Evolutionary conservation across 2,329 filamentous ascomycete species (phyloP), one percentile per base, ranked within the genome.

Genomic region (Cercospora sesami): DNA sequence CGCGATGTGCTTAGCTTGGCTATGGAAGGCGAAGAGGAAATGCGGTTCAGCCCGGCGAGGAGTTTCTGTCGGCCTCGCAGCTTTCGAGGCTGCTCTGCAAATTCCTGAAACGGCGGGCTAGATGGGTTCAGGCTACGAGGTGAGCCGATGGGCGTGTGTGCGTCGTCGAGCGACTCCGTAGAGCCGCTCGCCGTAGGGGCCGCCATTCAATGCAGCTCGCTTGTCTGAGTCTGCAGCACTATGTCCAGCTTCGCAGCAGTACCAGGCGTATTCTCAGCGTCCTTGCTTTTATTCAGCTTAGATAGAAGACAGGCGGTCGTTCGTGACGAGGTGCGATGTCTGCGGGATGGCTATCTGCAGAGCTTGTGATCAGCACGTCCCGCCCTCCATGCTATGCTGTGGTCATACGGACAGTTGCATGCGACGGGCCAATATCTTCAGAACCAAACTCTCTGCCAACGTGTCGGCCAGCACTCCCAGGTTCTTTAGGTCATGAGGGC

Each of bases 1-100:
- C 89, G 85, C 28, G 87, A 82, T 68, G 90, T 87, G 65, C 88
- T 86, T 64, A 89, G 79, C 67, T 86, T 86, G 48, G 86, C 83
- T 61, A 96, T 81, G 16, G 91, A 91, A 0, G 91, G 89, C 6
- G 90, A 92, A 0, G 93, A 96, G 10, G 91, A 90, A 75, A 96
- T 94, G 67, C 92, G 89, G 70, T 94, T 90, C 60, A 96, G 85
- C 33, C 89, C 88, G 70, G 89, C 88, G 18, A 96, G 82, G 36
- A 96, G 80, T 68, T 89, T 87, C 74, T 89, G 87, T 58, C 91
- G 87, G 63, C 88, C 86, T 78, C 89, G 93, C 66, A 86, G 83
- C 79, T 90, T 92, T 28, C 82, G 83, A 62, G 73, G 78, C 18
- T 77, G 78, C 63, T 80, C 75, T 68, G 72, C 66, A 18, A 57